phyloP scores from a whole-genome alignment of 2,329 filamentous ascomycete genomes.

The Exophiala sp. region DNA sequence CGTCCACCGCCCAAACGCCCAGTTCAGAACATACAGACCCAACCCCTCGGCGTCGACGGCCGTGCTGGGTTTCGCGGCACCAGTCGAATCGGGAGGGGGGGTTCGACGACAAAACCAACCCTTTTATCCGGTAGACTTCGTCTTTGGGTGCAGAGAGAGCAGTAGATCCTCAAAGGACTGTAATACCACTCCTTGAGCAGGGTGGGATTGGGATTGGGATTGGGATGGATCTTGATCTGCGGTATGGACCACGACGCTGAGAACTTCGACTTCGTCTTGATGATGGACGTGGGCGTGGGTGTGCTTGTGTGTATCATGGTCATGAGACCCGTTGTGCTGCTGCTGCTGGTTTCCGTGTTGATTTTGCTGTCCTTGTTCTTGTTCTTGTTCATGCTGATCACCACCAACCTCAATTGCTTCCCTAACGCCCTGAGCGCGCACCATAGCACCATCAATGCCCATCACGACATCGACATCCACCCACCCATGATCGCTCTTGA shows the following conservation, averaged over 20 bases:
- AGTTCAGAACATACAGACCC: constrained; percentile 82
- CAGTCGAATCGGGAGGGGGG: constrained; percentile 45
- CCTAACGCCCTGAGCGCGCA: constrained; percentile 38
- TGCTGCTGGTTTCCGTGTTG: background rate
- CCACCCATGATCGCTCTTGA: constrained; percentile 75
- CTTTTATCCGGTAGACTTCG: constrained; percentile 93
- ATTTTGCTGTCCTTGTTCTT: background rate
- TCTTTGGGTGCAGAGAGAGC: constrained; percentile 76
- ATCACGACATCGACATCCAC: constrained; percentile 76
- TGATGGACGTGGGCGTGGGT: constrained; percentile 55
- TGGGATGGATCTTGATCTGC: too few species aligned
- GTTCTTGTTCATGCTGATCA: too few species aligned
- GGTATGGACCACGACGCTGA: constrained; percentile 60
- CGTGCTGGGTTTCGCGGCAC: constrained; percentile 34
- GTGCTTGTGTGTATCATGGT: constrained; percentile 41
- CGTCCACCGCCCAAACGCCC: constrained; percentile 95
- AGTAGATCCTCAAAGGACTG: constrained; percentile 56
- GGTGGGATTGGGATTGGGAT: too few species aligned
- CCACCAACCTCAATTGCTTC: constrained; percentile 27
- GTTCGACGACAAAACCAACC: constrained; percentile 45
- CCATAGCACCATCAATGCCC: constrained; percentile 75
- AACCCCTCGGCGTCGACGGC: constrained; percentile 32
- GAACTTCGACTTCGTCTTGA: constrained; percentile 79
- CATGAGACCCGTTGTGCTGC: constrained; percentile 30
- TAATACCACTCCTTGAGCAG: constrained; percentile 43